Conservation (phyloP, 2,329 filamentous ascomycete species). For the Alternaria viburni region DNA sequence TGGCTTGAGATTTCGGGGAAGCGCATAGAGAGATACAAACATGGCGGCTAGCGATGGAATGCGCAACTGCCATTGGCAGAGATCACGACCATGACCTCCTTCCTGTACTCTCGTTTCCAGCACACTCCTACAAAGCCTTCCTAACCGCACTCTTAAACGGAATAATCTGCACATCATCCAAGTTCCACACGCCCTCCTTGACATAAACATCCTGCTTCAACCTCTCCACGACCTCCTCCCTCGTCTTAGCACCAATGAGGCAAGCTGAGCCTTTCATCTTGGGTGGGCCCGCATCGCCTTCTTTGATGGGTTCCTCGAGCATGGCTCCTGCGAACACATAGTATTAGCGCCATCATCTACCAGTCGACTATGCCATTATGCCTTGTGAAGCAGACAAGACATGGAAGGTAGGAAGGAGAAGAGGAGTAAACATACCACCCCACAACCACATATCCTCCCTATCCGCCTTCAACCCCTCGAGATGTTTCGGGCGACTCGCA, state of each 20-base stretch:
- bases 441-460: slow-evolving; percentile 43
- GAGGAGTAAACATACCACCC: slow-evolving; percentile 45
- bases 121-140: slow-evolving; percentile 45
- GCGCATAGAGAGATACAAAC: not conserved
- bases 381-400: too few species aligned
- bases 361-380: too few species aligned
- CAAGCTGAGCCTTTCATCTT: slow-evolving; percentile 79
- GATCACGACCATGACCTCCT: not conserved
- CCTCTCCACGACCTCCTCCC: slow-evolving; percentile 71
- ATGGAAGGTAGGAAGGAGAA: too few species aligned
- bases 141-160: slow-evolving; percentile 57
- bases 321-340: too few species aligned
- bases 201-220: slow-evolving; percentile 77
- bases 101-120: fast-evolving
- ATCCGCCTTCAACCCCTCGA: slow-evolving; percentile 39
- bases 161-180: slow-evolving; percentile 56
- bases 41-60: not conserved
- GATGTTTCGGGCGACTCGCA: slow-evolving; percentile 48
- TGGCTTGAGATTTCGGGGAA: not conserved
- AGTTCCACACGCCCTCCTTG: slow-evolving; percentile 78
- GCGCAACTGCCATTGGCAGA: not conserved
- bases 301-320: slow-evolving; percentile 55
- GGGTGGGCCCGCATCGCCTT: slow-evolving; percentile 63
- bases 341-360: too few species aligned
- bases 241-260: slow-evolving; percentile 69